Conservation (phyloP, 345 rosid species). For the Bruguiera parviflora region DNA sequence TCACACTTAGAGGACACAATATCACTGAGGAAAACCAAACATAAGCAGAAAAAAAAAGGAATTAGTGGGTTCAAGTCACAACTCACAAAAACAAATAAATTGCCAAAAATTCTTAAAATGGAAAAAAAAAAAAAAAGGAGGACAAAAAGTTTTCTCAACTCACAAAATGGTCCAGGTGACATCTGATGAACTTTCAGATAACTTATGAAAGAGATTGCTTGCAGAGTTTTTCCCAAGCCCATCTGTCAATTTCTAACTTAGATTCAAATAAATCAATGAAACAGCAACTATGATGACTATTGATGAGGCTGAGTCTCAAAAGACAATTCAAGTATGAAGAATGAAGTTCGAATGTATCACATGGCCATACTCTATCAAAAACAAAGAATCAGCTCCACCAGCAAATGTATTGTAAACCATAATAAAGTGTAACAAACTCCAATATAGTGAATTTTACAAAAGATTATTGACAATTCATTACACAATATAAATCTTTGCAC, state of each 20-base stretch:
- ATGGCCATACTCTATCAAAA: too few relatives aligned
- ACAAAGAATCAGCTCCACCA: too few relatives aligned
- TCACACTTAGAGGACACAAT: constrained; percentile 81
- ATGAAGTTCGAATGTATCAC: too few relatives aligned
- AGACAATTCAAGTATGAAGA: too few relatives aligned
- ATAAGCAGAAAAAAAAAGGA: not conserved
- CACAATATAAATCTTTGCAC: too few relatives aligned
- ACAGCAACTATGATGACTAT: not conserved
- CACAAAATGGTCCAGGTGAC: constrained; percentile 65
- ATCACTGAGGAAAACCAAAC: constrained; percentile 50
- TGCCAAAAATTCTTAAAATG: constrained; percentile 1
- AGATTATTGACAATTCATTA: too few relatives aligned
- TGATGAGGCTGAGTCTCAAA: not conserved
- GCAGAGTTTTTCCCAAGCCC: constrained; percentile 92
- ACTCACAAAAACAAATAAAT: not conserved
- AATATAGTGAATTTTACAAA: too few relatives aligned
- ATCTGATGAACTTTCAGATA: constrained; percentile 57
- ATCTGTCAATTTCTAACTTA: constrained; percentile 45
- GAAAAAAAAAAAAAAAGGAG: constrained; percentile 14
- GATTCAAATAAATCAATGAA: constrained; percentile 3
- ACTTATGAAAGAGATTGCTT: constrained; percentile 72
- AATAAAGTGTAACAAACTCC: too few relatives aligned
- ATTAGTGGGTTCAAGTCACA: constrained; percentile 1
- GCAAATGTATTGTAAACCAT: too few relatives aligned
- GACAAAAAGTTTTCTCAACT: constrained; percentile 33